Percentiles rank a stretch among this genome's conserved stretches.
These are phyloP conservation scores for Penicillium sclerotigenum DNA, from an alignment of 2,329 filamentous ascomycete species.

Conservation along the genomic window DNA sequence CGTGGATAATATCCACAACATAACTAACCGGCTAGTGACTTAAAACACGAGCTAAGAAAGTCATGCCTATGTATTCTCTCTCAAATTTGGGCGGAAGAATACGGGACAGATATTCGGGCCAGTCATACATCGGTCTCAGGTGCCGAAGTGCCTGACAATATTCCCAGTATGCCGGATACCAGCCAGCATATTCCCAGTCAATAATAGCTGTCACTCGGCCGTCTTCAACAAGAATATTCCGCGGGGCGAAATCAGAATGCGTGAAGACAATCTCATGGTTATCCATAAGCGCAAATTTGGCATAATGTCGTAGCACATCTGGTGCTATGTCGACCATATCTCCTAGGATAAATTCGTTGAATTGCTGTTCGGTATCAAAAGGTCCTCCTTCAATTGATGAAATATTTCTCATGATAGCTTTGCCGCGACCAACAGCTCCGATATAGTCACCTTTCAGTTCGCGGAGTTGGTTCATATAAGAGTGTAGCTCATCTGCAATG, in stretches of 20 bases:
- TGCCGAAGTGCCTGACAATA: slow-evolving; percentile 11
- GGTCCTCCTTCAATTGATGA: slow-evolving; percentile 18
- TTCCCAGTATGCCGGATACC: slow-evolving; percentile 20
- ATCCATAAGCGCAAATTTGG: slow-evolving; percentile 15
- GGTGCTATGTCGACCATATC: slow-evolving; percentile 11
- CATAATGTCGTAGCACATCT: slow-evolving; percentile 13
- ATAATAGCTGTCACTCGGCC: slow-evolving; percentile 15
- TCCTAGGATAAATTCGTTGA: slow-evolving; percentile 20
- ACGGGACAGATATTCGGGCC: slow-evolving; percentile 11
- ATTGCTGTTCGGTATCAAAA: slow-evolving; percentile 24
- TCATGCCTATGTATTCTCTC: slow-evolving; percentile 1
- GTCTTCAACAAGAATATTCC: slow-evolving; percentile 19
- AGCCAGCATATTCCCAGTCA: slow-evolving; percentile 19
- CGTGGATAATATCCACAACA: no score
- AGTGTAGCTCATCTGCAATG: slow-evolving; percentile 11
- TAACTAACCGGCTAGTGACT: neutral
- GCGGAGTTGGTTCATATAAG: slow-evolving; percentile 11
- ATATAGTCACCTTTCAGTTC: slow-evolving; percentile 15
- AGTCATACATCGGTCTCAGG: slow-evolving; percentile 13
- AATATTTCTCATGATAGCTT: slow-evolving; percentile 15
- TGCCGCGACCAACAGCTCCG: slow-evolving; percentile 12
- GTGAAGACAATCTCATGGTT: slow-evolving; percentile 19
- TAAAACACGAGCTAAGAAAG: neutral
- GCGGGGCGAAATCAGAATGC: slow-evolving; percentile 15
- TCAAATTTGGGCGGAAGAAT: slow-evolving; percentile 15